phyloP scores from a whole-genome alignment of 2,329 filamentous ascomycete genomes.

The Shiraia bambusicola region DNA sequence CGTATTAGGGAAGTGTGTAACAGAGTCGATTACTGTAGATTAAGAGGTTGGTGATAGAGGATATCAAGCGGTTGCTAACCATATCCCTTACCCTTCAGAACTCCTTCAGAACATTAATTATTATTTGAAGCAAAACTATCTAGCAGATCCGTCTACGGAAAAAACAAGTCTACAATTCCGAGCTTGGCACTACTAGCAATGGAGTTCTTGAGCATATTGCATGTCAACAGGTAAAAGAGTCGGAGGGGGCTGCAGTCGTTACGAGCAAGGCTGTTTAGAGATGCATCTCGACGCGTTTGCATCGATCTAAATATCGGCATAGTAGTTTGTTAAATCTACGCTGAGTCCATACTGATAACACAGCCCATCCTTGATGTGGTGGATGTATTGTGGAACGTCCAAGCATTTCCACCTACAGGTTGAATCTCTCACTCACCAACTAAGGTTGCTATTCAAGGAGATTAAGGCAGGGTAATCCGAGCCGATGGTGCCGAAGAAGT shows the following conservation, averaged over 20 bases:
- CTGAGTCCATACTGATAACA: conserved; percentile 6
- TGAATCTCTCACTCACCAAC: no score
- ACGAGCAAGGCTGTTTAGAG: conserved; percentile 3
- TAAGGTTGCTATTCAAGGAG: no score
- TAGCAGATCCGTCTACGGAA: conserved; percentile 17
- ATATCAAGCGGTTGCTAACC: no score
- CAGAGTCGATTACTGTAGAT: no score
- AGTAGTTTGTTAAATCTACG: not conserved
- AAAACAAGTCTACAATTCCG: conserved; percentile 16
- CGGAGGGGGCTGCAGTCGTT: not conserved
- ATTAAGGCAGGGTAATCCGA: not conserved
- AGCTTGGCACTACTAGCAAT: conserved; percentile 17
- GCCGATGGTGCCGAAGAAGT: no score
- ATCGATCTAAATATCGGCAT: not conserved
- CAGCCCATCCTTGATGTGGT: no score
- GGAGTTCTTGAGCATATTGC: conserved; percentile 13
- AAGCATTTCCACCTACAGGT: not conserved
- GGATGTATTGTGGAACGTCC: no score
- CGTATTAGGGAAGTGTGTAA: no score
- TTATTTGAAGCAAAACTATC: no score
- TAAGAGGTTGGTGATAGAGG: no score
- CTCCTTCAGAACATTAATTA: not conserved
- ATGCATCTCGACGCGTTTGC: conserved; percentile 1
- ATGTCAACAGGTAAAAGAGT: conserved; percentile 14
- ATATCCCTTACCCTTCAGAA: no score